Base-by-base conservation (phyloP, 345 rosid species). In the Lepidium africanum region DNA sequence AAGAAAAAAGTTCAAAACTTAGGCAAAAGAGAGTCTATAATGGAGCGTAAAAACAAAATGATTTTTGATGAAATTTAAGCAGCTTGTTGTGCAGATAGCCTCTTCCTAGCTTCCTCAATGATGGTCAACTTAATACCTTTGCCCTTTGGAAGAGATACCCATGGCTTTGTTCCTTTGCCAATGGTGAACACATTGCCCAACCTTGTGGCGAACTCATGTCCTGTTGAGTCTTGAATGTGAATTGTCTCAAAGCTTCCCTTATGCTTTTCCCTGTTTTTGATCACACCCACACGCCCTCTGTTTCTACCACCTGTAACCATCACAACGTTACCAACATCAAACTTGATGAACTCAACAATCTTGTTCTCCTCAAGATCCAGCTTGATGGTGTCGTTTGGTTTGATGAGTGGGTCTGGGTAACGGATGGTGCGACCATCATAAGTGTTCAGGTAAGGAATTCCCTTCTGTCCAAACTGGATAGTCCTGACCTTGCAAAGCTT, bases 271-370 rank as follows among this genome's bases (percentile, higher is more conserved):
- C 95, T 68, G 81, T 74, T 87, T 82, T 90, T 90, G 15, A 90
- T 79, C 51, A 88, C 80, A 37, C 97, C 97, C 10, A 86, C 95
- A 56, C 95, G 87, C 33, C 95, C 97, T 72, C 90, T 88, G 80
- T 90, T 90, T 74, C 97, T 85, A 3, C 97, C 97, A 9, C 95
- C 97, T 0, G 97, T 90, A 17, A 90, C 97, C 97, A 86, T 90
- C 73, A 90, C 95, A 55, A 90, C 95, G 46, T 90, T 90, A 10
- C 97, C 97, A 0, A 88, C 92, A 50, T 90, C 97, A 56, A 88
- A 88, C 83, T 88, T 86, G 79, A 90, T 85, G 80, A 90, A 86
- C 40, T 90, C 97, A 0, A 71, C 74, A 32, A 90, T 86, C 83
- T 90, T 90, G 84, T 82, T 79, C 60, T 42, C 77, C 76, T 88